Conservation (phyloP, 805 yeast genomes). For the Candida boidinii region DNA sequence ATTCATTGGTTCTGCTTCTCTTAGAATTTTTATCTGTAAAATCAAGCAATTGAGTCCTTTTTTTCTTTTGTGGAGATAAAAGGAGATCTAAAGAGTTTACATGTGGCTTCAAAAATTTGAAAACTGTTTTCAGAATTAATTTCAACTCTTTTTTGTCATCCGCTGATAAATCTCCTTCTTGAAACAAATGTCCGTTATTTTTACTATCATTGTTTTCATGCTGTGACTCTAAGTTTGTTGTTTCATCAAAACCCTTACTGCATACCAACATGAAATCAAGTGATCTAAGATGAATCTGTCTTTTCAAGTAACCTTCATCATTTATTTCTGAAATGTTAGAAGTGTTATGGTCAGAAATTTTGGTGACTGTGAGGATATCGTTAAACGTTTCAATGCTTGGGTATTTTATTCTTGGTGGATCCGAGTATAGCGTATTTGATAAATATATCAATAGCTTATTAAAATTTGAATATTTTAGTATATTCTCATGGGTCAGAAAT, state of each 20-base stretch:
- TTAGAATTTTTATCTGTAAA: not conserved
- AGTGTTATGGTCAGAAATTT: constrained; percentile 21
- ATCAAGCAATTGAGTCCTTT: too few species aligned
- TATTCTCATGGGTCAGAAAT: constrained; percentile 7
- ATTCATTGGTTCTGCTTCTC: not conserved
- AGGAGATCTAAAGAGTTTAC: not conserved
- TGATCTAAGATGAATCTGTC: constrained; percentile 25
- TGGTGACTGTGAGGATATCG: constrained; percentile 27
- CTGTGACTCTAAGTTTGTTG: constrained; percentile 1
- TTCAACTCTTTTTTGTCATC: constrained; percentile 5
- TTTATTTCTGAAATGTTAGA: constrained; percentile 15
- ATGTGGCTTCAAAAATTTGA: constrained; percentile 3
- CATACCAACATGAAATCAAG: constrained; percentile 18
- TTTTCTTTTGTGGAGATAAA: not conserved
- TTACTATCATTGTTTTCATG: not conserved
- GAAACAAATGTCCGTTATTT: constrained; percentile 20
- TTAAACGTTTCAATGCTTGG: constrained; percentile 27
- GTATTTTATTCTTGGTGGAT: constrained; percentile 15
- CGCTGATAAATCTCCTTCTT: constrained; percentile 8
- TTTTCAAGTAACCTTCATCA: constrained; percentile 17
- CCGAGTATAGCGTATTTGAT: constrained; percentile 20
- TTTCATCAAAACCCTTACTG: constrained; percentile 11
- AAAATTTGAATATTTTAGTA: constrained; percentile 18
- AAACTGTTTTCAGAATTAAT: constrained; percentile 9
- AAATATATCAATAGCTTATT: constrained; percentile 27